Percentiles rank a stretch among this genome's conserved stretches.
Evolutionary conservation across 2,329 filamentous ascomycete species (phyloP).

Genomic region (Dactylellina leptospora): DNA sequence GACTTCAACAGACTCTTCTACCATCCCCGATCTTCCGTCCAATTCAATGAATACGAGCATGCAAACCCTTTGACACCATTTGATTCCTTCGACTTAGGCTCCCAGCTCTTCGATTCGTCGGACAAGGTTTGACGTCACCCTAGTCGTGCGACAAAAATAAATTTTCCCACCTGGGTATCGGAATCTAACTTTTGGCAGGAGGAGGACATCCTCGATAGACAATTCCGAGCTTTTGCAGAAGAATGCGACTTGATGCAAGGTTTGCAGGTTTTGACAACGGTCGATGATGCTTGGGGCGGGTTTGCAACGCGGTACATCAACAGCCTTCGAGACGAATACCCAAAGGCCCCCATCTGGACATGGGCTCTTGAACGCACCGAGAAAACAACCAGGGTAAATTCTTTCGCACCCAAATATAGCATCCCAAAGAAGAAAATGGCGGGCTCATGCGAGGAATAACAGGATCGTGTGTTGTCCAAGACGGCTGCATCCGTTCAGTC

Average conservation of each 20-base stretch:
- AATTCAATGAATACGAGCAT: constrained; percentile 86
- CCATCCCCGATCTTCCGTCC: constrained; percentile 85
- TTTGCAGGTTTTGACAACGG: constrained; percentile 76
- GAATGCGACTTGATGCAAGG: constrained; percentile 93
- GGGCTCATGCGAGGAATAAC: constrained; percentile 23
- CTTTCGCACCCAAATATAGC: constrained; percentile 21
- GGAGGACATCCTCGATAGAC: constrained; percentile 87
- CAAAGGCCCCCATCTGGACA: constrained; percentile 82
- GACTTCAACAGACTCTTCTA: constrained; percentile 94
- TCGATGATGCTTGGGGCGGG: constrained; percentile 83
- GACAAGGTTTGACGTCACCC: constrained; percentile 64
- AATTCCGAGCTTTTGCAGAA: constrained; percentile 85
- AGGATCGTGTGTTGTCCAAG: constrained; percentile 41
- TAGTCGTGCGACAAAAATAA: not conserved
- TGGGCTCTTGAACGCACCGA: constrained; percentile 79
- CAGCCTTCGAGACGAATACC: constrained; percentile 82
- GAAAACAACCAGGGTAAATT: constrained; percentile 67
- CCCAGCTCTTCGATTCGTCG: constrained; percentile 76
- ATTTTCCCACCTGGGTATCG: constrained; percentile 3
- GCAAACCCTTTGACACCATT: constrained; percentile 83
- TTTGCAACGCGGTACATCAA: constrained; percentile 79
- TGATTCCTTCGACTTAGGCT: constrained; percentile 76
- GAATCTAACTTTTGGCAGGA: constrained; percentile 63
- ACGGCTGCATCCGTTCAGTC: constrained; percentile 31
- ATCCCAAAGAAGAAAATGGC: constrained; percentile 1